Evolutionary conservation across 225 moss, liverwort and hornwort genomes (phyloP).

Genomic region (Antitrichia curtipendula): DNA sequence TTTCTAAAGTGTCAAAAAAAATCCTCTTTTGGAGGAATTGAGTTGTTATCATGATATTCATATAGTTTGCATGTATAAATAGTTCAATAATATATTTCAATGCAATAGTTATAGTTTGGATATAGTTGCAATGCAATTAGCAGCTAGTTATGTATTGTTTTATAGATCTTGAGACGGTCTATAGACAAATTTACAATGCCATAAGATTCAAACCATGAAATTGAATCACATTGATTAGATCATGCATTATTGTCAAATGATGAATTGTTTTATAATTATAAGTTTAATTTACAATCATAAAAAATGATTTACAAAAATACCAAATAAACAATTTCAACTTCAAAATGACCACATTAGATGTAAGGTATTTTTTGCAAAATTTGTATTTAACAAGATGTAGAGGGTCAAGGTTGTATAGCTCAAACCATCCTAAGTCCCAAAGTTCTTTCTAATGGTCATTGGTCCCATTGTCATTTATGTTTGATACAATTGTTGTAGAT

Average conservation of each 20-base stretch:
- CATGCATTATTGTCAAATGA: background rate
- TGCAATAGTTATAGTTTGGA: background rate
- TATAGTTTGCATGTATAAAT: background rate
- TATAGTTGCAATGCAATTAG: background rate
- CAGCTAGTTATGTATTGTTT: background rate
- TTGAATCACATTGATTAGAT: background rate
- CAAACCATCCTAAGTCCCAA: background rate
- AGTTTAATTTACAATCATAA: background rate
- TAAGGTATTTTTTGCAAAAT: background rate
- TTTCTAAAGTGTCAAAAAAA: too few species aligned
- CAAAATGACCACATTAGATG: background rate
- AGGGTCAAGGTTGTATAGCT: background rate
- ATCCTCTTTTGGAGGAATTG: background rate
- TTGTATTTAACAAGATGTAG: background rate
- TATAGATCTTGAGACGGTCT: background rate
- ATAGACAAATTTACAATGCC: background rate
- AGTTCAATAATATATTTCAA: background rate
- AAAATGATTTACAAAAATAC: background rate
- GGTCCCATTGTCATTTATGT: background rate
- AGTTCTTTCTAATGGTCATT: background rate
- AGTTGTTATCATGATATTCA: background rate
- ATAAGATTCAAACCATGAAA: background rate
- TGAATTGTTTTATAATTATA: background rate
- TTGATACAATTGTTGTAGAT: background rate
- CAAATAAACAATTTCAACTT: background rate